Evolutionary conservation across 106 monocot genomes (phyloP).

Genomic region (Dioscorea dumetorum): DNA sequence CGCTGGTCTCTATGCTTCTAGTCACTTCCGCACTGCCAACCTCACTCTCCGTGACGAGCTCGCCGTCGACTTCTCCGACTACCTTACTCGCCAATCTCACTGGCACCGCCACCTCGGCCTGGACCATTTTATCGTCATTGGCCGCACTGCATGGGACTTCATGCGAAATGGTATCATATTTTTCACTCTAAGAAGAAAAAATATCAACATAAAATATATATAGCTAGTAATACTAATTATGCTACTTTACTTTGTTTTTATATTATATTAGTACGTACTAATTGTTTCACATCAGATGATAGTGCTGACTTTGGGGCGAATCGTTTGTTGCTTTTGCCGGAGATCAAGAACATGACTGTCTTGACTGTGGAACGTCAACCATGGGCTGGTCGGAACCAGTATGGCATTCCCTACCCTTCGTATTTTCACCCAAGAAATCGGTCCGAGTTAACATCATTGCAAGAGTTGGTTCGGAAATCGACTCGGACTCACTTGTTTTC

Average conservation of each 20-base stretch:
- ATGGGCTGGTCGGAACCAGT: conserved; percentile 39
- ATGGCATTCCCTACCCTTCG: conserved; percentile 51
- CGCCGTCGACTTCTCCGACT: conserved; percentile 18
- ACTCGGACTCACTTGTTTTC: conserved; percentile 37
- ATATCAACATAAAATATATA: too few relatives aligned
- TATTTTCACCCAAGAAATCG: conserved; percentile 39
- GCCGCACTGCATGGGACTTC: conserved; percentile 63
- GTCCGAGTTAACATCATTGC: conserved; percentile 29
- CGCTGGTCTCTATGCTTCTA: conserved; percentile 44
- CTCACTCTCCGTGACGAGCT: conserved; percentile 26
- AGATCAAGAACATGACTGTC: conserved; percentile 37
- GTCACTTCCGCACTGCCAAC: conserved; percentile 21
- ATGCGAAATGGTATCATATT: conserved; percentile 21
- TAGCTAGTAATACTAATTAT: too few relatives aligned
- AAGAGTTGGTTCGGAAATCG: conserved; percentile 4
- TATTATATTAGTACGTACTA: too few relatives aligned
- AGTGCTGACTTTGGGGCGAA: conserved; percentile 23
- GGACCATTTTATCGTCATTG: conserved; percentile 54
- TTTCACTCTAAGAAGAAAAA: too few relatives aligned
- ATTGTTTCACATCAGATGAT: too few relatives aligned
- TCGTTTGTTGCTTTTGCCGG: conserved; percentile 27
- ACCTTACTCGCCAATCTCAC: conserved; percentile 2
- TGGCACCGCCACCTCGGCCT: conserved; percentile 23
- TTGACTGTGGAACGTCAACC: conserved; percentile 54
- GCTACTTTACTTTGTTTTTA: too few relatives aligned